Conservation (phyloP, 257 asterid genomes). For the Nicotiana undulata region DNA sequence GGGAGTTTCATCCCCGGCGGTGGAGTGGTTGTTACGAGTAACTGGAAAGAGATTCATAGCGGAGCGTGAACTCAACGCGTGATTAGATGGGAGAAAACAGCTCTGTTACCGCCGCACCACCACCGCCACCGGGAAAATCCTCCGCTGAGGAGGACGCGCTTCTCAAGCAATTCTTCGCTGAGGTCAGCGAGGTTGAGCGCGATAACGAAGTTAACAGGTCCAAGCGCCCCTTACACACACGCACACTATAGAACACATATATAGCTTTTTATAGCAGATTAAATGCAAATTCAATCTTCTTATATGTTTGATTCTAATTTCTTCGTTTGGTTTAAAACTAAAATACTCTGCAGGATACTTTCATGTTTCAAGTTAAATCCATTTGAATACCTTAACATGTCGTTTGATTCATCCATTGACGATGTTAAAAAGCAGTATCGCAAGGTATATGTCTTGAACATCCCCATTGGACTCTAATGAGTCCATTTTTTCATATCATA, state of each 20-base stretch:
- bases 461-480: not conserved
- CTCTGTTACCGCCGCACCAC: constrained; percentile 23
- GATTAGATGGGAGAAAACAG: constrained; percentile 61
- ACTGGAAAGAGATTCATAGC: not conserved
- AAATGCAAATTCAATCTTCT: not conserved
- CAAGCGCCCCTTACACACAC: not conserved
- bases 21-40: not conserved
- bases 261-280: not conserved
- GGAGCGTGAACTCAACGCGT: not conserved
- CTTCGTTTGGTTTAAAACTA: constrained; percentile 6
- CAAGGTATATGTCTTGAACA: constrained; percentile 45
- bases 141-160: constrained; percentile 57
- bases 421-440: constrained; percentile 89
- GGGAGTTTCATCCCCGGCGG: not conserved
- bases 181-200: constrained; percentile 98
- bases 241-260: not conserved
- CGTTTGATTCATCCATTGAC: constrained; percentile 67
- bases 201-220: constrained; percentile 92
- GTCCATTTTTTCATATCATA: not conserved
- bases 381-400: constrained; percentile 81
- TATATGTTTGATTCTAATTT: not conserved
- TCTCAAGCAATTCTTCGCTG: constrained; percentile 84
- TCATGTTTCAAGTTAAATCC: constrained; percentile 96
- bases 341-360: constrained; percentile 63
- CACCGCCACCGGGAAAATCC: constrained; percentile 4